These are phyloP conservation scores for Leccinum sublutescens DNA, from an alignment of 768 basidiomycete genomes.

Conservation along the genomic window DNA sequence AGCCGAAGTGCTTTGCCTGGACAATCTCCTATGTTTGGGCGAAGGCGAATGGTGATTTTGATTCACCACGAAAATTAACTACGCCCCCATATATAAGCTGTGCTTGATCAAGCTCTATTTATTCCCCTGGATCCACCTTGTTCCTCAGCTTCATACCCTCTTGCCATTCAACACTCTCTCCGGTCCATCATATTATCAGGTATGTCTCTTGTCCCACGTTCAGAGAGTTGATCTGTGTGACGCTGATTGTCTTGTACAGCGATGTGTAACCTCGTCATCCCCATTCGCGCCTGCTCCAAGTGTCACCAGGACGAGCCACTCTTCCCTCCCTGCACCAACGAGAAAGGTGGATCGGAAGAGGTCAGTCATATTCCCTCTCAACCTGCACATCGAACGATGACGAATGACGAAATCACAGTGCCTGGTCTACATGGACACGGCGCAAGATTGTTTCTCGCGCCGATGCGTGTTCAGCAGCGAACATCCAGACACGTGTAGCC, in stretches of 20 bases:
- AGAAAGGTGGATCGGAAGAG: slow-evolving; percentile 20
- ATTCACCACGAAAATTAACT: slow-evolving; percentile 8
- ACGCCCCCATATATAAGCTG: slow-evolving; percentile 10
- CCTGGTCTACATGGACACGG: slow-evolving; percentile 28
- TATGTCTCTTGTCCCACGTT: not conserved
- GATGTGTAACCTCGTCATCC: slow-evolving; percentile 32
- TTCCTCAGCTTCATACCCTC: not conserved
- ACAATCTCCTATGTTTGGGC: slow-evolving; percentile 5
- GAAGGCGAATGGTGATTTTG: not conserved
- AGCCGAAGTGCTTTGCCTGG: slow-evolving; percentile 10
- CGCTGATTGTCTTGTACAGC: slow-evolving; percentile 2
- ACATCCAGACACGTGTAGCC: slow-evolving; percentile 23
- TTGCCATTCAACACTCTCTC: not conserved
- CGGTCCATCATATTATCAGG: not conserved
- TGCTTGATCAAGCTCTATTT: not conserved
- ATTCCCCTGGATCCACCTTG: not conserved
- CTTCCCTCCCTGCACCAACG: slow-evolving; percentile 20
- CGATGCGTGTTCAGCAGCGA: slow-evolving; percentile 31
- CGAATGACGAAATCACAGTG: slow-evolving; percentile 5
- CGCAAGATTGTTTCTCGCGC: slow-evolving; percentile 33
- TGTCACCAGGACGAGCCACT: slow-evolving; percentile 27
- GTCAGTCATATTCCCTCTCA: slow-evolving; percentile 4
- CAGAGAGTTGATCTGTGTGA: not conserved
- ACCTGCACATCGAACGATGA: not conserved
- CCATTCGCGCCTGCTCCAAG: slow-evolving; percentile 33